phyloP scores from a whole-genome alignment of 441 rosid species.

The Capsella rubella region DNA sequence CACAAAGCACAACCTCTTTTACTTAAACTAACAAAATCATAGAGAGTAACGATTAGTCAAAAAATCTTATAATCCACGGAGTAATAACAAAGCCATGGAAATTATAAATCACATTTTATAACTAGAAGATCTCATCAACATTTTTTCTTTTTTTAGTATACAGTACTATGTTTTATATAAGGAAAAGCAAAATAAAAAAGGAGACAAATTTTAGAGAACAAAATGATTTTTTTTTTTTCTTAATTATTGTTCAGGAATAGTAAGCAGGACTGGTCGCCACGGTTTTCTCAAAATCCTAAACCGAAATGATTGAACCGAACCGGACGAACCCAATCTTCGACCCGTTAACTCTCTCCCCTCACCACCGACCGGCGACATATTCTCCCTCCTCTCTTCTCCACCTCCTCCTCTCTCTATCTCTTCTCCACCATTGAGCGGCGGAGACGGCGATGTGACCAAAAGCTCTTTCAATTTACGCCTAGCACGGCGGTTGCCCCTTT shows the following conservation, averaged over 20 bases:
- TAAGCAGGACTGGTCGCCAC: conserved; percentile 80
- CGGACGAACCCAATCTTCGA: conserved; percentile 40
- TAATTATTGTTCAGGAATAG: conserved; percentile 71
- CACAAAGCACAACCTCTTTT: background rate
- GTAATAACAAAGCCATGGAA: background rate
- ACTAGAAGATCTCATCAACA: conserved; percentile 9
- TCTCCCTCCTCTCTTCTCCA: conserved; percentile 42
- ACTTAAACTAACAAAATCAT: background rate
- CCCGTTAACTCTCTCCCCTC: conserved; percentile 39
- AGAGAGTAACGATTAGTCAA: background rate
- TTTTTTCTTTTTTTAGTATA: background rate
- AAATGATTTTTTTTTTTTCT: background rate
- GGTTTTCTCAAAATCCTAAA: conserved; percentile 71
- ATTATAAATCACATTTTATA: background rate
- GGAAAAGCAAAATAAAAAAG: background rate
- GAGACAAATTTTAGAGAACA: background rate
- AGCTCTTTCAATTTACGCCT: conserved; percentile 72
- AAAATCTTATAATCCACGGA: background rate
- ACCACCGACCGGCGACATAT: conserved; percentile 42
- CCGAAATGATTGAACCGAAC: conserved; percentile 57
- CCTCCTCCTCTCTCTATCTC: background rate
- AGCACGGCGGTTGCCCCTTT: conserved; percentile 42
- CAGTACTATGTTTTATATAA: background rate
- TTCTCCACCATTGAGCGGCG: conserved; percentile 58
- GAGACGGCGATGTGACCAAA: conserved; percentile 74